phyloP scores from a whole-genome alignment of 2,329 filamentous ascomycete species.

The Fusarium sp. region DNA sequence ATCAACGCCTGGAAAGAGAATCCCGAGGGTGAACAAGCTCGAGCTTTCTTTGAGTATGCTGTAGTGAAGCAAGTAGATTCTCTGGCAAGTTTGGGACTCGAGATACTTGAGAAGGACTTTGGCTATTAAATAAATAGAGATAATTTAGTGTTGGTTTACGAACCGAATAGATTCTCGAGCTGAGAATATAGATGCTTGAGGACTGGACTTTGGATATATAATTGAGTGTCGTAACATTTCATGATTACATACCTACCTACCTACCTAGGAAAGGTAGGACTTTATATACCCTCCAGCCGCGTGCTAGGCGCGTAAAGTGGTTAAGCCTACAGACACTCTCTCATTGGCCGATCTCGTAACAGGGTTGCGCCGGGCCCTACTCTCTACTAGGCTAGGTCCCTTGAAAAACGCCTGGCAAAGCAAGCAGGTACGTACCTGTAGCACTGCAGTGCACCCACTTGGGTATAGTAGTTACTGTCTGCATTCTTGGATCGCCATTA shows the following conservation, averaged over 20 bases:
- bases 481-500: constrained; percentile 5
- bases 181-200: neutral
- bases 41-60: constrained; percentile 61
- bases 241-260: neutral
- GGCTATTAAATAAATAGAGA: constrained; percentile 11
- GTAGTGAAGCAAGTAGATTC: constrained; percentile 59
- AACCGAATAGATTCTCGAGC: neutral
- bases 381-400: neutral
- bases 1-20: constrained; percentile 57
- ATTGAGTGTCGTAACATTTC: neutral
- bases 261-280: neutral
- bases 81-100: constrained; percentile 59
- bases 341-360: constrained; percentile 2
- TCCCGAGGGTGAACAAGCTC: constrained; percentile 52
- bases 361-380: neutral
- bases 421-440: constrained; percentile 28
- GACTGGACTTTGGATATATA: neutral
- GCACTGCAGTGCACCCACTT: neutral
- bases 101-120: constrained; percentile 57
- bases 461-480: neutral
- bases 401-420: neutral
- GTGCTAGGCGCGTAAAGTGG: constrained; percentile 1
- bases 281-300: neutral
- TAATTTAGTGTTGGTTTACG: neutral
- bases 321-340: neutral